Base-by-base conservation (phyloP, 169 alveolate genomes). In the Cryptosporidium sp. region DNA sequence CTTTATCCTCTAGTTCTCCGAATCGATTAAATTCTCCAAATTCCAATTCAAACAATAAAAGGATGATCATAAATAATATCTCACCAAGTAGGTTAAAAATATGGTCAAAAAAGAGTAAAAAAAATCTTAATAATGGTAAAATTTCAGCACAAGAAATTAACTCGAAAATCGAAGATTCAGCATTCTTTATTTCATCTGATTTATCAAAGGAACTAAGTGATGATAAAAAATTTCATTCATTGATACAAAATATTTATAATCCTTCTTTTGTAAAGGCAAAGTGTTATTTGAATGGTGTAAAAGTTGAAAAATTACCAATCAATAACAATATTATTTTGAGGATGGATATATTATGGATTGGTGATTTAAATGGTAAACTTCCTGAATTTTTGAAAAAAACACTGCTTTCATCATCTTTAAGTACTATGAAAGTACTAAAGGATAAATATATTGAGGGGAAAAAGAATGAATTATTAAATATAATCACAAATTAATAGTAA, bases 341-440 rank as follows among this genome's bases (percentile, higher is more conserved):
- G 62, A 62, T 80, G 65, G 75, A 80, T 67, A 65, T 80, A 3
- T 26, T 80, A 2, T 80, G 89, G 89, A 62, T 80, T 59, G 89
- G 89, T 26, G 89, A 80, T 65, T 21, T 80, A 26, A 80, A 80
- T 62, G 89, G 89, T 33, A 80, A 80, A 43, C 68, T 80, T 23
- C 89, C 89, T 16, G 89, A 80, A 48, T 80, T 80, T 61, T 23
- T 80, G 5, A 80, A 80, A 33, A 80, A 39, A 80, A 41, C 89
- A 7, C 67, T 62, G 9, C 59, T 80, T 9, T 61, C 68, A 39
- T 23, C 70, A 35, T 80, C 89, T 26, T 26, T 80, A 80, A 80
- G 89, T 67, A 80, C 75, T 3, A 62, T 80, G n/a, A 80, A 80
- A 62, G 65, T 80, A 41, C 45, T 80, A 14, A 80, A 62, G 35